phyloP scores from a whole-genome alignment of 2,329 filamentous ascomycete species.

The Onygenales sp. region DNA sequence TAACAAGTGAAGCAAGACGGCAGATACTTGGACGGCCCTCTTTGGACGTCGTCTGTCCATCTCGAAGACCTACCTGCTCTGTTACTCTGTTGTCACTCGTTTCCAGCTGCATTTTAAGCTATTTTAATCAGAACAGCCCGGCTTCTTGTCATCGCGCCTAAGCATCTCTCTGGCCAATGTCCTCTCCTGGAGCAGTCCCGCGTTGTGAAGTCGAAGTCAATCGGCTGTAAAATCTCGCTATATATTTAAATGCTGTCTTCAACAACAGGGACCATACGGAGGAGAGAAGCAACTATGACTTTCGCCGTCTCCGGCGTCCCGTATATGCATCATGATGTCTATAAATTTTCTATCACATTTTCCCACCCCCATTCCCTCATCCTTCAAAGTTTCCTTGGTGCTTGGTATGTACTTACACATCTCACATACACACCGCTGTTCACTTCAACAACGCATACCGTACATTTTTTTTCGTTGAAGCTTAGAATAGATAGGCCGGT shows the following conservation, averaged over 20 bases:
- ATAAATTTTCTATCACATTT: not conserved
- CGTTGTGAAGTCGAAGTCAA: too few species aligned
- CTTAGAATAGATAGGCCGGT: not conserved
- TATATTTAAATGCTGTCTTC: too few species aligned
- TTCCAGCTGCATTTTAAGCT: not conserved
- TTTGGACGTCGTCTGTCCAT: not conserved
- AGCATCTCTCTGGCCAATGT: too few species aligned
- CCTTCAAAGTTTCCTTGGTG: too few species aligned
- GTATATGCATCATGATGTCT: not conserved
- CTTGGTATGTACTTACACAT: not conserved
- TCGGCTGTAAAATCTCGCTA: too few species aligned
- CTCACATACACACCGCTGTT: not conserved
- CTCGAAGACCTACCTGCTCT: too few species aligned
- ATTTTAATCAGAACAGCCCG: too few species aligned
- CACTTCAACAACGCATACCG: not conserved
- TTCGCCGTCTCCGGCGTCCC: not conserved
- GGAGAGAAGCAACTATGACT: not conserved
- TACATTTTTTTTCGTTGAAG: not conserved
- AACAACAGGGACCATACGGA: too few species aligned
- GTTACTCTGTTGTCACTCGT: not conserved
- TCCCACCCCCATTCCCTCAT: too few species aligned
- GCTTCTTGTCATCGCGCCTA: too few species aligned
- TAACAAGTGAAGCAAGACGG: slow-evolving; percentile 1
- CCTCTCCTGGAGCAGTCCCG: too few species aligned
- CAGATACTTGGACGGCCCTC: slow-evolving; percentile 4